Conservation (phyloP, 2,329 filamentous ascomycete genomes). For the Teratosphaeria gauchensis region DNA sequence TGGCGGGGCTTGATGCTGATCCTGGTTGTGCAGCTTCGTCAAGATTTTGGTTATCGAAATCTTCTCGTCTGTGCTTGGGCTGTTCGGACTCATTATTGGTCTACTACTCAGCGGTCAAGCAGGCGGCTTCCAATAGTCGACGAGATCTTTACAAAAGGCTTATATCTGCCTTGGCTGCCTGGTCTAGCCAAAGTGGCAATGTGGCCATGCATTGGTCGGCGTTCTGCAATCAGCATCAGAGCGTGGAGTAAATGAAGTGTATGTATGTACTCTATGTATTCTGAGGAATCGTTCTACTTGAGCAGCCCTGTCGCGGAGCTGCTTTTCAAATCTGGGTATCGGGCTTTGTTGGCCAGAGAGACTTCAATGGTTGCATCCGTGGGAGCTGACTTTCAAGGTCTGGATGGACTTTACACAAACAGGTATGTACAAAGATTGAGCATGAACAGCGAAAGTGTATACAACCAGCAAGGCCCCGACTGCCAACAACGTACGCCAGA, state of each 20-base stretch:
- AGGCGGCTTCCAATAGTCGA: neutral
- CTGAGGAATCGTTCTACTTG: neutral
- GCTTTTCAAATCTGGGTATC: too few species aligned
- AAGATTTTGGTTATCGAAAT: slow-evolving; percentile 99
- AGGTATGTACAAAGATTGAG: neutral
- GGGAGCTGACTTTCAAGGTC: neutral
- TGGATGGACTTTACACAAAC: neutral
- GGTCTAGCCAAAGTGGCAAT: neutral
- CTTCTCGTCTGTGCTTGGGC: slow-evolving; percentile 92
- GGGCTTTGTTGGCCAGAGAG: too few species aligned
- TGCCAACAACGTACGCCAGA: too few species aligned
- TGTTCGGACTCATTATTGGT: slow-evolving; percentile 93
- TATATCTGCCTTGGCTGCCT: neutral
- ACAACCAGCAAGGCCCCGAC: too few species aligned
- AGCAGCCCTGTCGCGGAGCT: neutral
- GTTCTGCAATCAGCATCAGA: neutral
- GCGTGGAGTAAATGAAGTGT: neutral
- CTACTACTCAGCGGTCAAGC: slow-evolving; percentile 81
- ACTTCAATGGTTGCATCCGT: too few species aligned
- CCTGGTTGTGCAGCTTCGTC: slow-evolving; percentile 60
- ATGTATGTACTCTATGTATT: neutral
- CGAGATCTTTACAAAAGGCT: neutral
- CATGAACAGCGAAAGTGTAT: too few species aligned
- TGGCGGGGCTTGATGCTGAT: slow-evolving; percentile 4
- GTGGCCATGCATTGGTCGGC: neutral